These are phyloP conservation scores for Closterium sp. DNA, from an alignment of 139 green algal species.

Conservation along the genomic window DNA sequence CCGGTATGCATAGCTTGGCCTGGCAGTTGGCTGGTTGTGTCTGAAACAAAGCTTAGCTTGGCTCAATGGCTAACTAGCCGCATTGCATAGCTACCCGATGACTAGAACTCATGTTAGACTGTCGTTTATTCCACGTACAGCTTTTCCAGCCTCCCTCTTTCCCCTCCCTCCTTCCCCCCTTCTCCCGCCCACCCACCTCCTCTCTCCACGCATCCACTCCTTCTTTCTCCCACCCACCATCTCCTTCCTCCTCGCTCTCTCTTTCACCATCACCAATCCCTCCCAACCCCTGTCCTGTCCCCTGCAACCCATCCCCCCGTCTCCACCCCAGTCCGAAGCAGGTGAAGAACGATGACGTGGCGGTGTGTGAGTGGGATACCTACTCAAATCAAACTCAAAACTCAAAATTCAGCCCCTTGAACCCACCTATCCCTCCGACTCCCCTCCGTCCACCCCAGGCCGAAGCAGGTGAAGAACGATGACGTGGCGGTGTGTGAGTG, in stretches of 20 bases:
- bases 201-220: neutral
- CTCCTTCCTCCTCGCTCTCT: neutral
- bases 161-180: neutral
- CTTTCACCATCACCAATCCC: neutral
- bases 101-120: too few relatives aligned
- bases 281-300: neutral
- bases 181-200: neutral
- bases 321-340: neutral
- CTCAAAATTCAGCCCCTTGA: neutral
- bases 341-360: slow-evolving; percentile 26
- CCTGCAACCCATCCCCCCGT: neutral
- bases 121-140: neutral
- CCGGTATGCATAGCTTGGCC: neutral
- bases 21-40: too few relatives aligned
- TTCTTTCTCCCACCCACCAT: neutral
- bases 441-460: neutral
- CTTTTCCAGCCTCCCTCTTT: neutral
- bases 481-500: slow-evolving; percentile 70
- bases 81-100: too few relatives aligned
- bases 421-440: neutral
- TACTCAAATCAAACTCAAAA: neutral
- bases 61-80: too few relatives aligned
- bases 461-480: slow-evolving; percentile 4
- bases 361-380: slow-evolving; percentile 58
- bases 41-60: too few relatives aligned